Base-by-base conservation (phyloP, 2,329 filamentous ascomycete genomes). In the Cordyceps javanica region DNA sequence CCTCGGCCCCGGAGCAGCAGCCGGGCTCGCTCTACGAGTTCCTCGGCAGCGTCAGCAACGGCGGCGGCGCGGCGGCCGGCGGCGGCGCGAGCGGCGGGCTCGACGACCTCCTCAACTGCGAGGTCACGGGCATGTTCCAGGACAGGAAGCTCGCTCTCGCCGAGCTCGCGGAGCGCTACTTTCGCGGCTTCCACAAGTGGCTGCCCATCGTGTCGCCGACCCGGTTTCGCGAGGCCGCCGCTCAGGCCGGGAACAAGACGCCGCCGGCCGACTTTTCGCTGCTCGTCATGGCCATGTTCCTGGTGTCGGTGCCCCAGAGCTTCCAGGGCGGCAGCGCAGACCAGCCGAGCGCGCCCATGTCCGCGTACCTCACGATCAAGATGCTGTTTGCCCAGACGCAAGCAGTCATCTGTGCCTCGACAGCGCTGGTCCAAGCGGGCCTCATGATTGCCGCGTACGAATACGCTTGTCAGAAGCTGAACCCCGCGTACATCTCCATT, bases 121-220 rank as follows among this genome's bases (percentile, higher is more conserved):
- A 54, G 38, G 51, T 54, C 13, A 42, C 38, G 51, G 25, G 38
- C 38, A 34, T 54, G 25, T 54, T 54, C 28, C 51, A 26, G 14
- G 51, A 42, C 38, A 14, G 34, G 38, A 44, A 34, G 51, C 51
- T 44, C 23, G 32, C 51, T 14, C 38, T 54, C 1, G 23, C 39
- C 3, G 36, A 42, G 5, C 25, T 54, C 23, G 23, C 38, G 9
- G 25, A 54, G 38, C 51, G 51, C 51, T 54, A 42, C 51, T 54
- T 54, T 26, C 36, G 19, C 16, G 51, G 51, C 9, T 54, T 54
- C 14, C 51, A 54, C 51, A 54, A 54, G 38, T 54, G 51, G 51
- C 51, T 54, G 4, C 51, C 51, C 16, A 25, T 54, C 51, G 25
- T 54, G 9, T 54, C 51, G n/a, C 51, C 51, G 5, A n/a, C 25